phyloP scores from a whole-genome alignment of 257 asterid species.

The Phtheirospermum japonicum region DNA sequence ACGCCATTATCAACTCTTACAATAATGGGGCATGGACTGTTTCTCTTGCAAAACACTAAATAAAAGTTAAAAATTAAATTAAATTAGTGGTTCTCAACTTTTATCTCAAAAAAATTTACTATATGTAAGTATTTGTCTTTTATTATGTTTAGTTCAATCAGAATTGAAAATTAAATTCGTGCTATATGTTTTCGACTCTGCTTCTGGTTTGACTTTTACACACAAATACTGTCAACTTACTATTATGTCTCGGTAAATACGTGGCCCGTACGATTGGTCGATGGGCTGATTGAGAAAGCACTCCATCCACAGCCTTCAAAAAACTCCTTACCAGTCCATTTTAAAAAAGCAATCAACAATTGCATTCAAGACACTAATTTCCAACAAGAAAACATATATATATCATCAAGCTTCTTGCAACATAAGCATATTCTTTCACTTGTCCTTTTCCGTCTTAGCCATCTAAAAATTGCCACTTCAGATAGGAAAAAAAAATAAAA shows the following conservation, averaged over 20 bases:
- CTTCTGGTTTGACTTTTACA: background rate
- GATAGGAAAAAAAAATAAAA: slow-evolving; percentile 32
- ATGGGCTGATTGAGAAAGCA: background rate
- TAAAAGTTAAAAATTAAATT: too few relatives aligned
- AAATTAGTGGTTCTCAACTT: too few relatives aligned
- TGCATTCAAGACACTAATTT: background rate
- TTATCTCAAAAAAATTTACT: too few relatives aligned
- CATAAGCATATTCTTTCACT: slow-evolving; percentile 24
- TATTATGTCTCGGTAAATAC: slow-evolving; percentile 3
- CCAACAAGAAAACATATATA: slow-evolving; percentile 2
- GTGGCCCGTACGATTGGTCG: slow-evolving; percentile 24
- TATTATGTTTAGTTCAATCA: too few relatives aligned
- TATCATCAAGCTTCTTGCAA: slow-evolving; percentile 7
- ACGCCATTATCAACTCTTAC: slow-evolving; percentile 12
- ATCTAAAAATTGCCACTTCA: background rate
- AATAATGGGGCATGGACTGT: background rate
- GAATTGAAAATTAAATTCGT: too few relatives aligned
- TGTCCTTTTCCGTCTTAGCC: slow-evolving; percentile 29
- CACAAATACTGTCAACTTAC: background rate
- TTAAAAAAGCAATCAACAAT: background rate
- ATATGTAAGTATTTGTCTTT: too few relatives aligned
- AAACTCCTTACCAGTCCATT: background rate
- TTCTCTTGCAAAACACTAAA: too few relatives aligned
- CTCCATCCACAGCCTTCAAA: slow-evolving; percentile 16
- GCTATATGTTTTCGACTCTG: background rate